phyloP scores from a whole-genome alignment of 225 moss, liverwort and hornwort species.

The Physcomitrellopsis africana region DNA sequence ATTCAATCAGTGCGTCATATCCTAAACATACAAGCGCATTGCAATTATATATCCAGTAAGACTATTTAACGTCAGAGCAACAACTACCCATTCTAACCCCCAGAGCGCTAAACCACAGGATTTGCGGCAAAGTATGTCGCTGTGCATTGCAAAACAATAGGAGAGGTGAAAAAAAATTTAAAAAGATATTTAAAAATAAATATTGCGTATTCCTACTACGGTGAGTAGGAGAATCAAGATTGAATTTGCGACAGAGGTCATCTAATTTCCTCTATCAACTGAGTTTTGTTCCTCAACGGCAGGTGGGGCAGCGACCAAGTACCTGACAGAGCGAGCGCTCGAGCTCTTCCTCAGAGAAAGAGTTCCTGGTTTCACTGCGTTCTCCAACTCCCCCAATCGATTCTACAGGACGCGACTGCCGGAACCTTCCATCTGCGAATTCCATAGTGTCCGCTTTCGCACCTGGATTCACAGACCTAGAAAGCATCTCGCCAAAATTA shows the following conservation, averaged over 20 bases:
- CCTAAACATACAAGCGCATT: background rate
- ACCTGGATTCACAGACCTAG: constrained; percentile 37
- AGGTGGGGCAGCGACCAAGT: background rate
- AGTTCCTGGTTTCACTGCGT: constrained; percentile 36
- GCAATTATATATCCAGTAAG: background rate
- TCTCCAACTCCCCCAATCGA: constrained; percentile 39
- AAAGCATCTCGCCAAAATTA: constrained; percentile 41
- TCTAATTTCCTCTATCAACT: too few relatives aligned
- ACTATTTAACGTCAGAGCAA: background rate
- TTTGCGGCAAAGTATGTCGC: background rate
- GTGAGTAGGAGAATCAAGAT: background rate
- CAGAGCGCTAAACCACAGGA: background rate
- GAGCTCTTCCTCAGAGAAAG: constrained; percentile 49
- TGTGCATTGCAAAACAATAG: background rate
- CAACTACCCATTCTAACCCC: constrained; percentile 6
- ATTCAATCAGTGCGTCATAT: background rate
- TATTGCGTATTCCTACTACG: too few relatives aligned
- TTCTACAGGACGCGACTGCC: constrained; percentile 37
- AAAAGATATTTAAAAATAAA: too few relatives aligned
- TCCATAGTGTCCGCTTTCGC: constrained; percentile 36
- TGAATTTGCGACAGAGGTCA: background rate
- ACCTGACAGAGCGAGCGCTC: constrained; percentile 50
- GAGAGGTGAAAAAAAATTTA: too few relatives aligned
- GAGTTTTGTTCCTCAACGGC: background rate
- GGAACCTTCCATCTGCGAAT: constrained; percentile 44